A percentile compares a stretch with the other conserved stretches of the same genome.
Evolutionary conservation across 2,329 filamentous ascomycete species (phyloP).

Genomic region (Trichophyton mentagrophytes): DNA sequence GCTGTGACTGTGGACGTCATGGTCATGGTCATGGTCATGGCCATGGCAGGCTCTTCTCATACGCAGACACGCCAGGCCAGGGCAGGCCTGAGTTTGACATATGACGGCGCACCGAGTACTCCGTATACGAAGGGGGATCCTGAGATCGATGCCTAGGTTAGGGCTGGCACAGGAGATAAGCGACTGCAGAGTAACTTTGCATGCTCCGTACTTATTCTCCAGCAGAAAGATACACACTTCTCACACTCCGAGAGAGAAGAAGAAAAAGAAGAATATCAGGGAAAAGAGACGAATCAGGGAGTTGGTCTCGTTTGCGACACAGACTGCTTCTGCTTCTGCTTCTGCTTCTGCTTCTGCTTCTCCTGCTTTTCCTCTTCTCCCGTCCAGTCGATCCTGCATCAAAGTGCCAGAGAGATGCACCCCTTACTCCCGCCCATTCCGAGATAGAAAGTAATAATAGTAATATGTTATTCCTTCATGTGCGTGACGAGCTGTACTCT

Average conservation of each 20-base stretch:
- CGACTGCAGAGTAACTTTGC: conserved; percentile 1
- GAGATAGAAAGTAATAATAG: not conserved
- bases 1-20: not conserved
- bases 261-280: not conserved
- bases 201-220: not conserved
- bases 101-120: no score
- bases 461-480: not conserved
- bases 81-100: no score
- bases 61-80: no score
- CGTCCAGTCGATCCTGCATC: not conserved
- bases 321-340: not conserved
- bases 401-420: not conserved
- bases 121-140: not conserved
- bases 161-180: not conserved
- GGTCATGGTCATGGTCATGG: not conserved
- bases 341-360: not conserved
- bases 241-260: not conserved
- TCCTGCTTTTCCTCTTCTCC: not conserved
- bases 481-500: no score
- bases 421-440: not conserved
- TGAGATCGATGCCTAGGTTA: not conserved
- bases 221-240: not conserved
- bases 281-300: not conserved
- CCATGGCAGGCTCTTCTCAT: not conserved
- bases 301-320: not conserved